These are phyloP conservation scores for Cunninghamia lanceolata DNA, from an alignment of 75 land plant genomes.

Conservation along the genomic window DNA sequence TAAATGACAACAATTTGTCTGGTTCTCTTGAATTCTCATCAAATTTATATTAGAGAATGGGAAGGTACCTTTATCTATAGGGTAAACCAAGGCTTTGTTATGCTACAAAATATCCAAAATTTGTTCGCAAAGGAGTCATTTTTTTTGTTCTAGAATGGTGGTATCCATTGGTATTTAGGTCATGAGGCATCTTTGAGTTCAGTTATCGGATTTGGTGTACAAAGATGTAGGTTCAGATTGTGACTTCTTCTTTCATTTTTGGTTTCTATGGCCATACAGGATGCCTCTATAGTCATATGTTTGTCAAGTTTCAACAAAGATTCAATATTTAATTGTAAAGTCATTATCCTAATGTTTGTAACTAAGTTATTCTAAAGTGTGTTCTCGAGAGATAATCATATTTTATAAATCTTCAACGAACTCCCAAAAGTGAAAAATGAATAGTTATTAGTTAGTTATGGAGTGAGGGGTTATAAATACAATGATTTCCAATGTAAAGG, in stretches of 20 bases:
- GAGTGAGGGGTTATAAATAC: no score
- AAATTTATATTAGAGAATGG: slow-evolving; percentile 58
- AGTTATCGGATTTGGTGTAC: not conserved
- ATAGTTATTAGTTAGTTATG: no score
- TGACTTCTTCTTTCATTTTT: not conserved
- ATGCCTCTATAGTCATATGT: no score
- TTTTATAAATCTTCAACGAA: no score
- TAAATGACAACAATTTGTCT: slow-evolving; percentile 57
- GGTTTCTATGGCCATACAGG: not conserved
- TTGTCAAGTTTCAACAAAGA: no score
- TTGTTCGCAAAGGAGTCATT: slow-evolving; percentile 7
- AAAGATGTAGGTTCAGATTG: not conserved
- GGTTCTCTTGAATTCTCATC: slow-evolving; percentile 59
- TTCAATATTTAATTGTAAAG: no score
- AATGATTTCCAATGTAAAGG: no score
- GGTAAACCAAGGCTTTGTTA: slow-evolving; percentile 65
- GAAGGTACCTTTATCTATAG: slow-evolving; percentile 50
- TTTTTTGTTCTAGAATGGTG: not conserved
- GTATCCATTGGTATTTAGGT: not conserved
- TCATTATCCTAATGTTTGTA: no score
- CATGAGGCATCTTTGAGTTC: not conserved
- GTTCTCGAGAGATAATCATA: no score
- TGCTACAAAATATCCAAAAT: not conserved
- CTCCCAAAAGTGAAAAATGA: no score
- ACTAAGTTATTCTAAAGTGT: no score